Evolutionary conservation across 768 basidiomycete genomes (phyloP).

Genomic region (Astraeus odoratus): DNA sequence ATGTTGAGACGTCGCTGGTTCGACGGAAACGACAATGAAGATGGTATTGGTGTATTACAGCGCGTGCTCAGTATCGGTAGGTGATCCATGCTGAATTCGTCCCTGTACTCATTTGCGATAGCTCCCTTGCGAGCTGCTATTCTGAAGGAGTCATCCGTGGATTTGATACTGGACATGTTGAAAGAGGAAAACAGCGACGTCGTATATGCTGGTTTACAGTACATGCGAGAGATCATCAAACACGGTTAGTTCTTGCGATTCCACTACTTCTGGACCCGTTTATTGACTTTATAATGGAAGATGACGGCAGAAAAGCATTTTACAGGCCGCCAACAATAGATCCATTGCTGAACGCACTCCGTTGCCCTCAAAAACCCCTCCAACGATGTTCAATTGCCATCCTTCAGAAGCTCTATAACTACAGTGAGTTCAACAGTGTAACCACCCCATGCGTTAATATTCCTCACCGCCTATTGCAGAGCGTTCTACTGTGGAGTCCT

Average conservation of each 20-base stretch:
- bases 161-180: slow-evolving; percentile 13
- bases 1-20: slow-evolving; percentile 24
- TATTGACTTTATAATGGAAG: slow-evolving; percentile 1
- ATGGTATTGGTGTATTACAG: slow-evolving; percentile 15
- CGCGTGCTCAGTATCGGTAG: slow-evolving; percentile 17
- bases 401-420: slow-evolving; percentile 8
- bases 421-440: slow-evolving; percentile 6
- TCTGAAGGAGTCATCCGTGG: slow-evolving; percentile 10
- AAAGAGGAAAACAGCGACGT: slow-evolving; percentile 2
- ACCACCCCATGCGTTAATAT: neutral
- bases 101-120: neutral
- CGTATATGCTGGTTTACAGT: slow-evolving; percentile 16
- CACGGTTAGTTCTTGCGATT: slow-evolving; percentile 9
- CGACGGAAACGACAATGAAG: slow-evolving; percentile 21
- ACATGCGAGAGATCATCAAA: slow-evolving; percentile 14
- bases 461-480: slow-evolving; percentile 4
- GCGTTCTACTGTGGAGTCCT: slow-evolving; percentile 5
- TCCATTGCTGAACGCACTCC: slow-evolving; percentile 11
- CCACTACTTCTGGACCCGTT: neutral
- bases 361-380: slow-evolving; percentile 10
- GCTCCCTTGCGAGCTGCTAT: slow-evolving; percentile 12
- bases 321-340: slow-evolving; percentile 4
- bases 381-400: slow-evolving; percentile 12
- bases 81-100: neutral
- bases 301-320: slow-evolving; percentile 1